Evolutionary conservation across 495 filamentous ascomycete species (phyloP).

Genomic region (Haplographium delicatum): DNA sequence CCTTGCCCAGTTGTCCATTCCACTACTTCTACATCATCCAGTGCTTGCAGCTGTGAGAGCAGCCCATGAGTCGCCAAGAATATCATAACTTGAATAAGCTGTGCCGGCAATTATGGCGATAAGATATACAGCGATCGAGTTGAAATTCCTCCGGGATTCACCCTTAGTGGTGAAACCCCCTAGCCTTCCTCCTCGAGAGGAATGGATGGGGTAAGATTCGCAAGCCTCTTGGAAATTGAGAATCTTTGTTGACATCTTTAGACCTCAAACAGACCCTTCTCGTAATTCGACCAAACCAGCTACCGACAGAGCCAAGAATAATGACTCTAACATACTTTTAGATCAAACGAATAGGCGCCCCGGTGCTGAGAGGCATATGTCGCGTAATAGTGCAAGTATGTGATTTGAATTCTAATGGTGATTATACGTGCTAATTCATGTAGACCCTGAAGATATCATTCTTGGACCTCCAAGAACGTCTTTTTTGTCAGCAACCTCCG

Average conservation of each 20-base stretch:
- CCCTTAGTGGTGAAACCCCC: slow-evolving; percentile 80
- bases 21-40: too few relatives aligned
- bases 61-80: slow-evolving; percentile 12
- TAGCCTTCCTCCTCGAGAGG: slow-evolving; percentile 78
- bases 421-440: slow-evolving; percentile 12
- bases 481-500: slow-evolving; percentile 74
- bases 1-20: too few relatives aligned
- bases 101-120: slow-evolving; percentile 37
- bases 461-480: slow-evolving; percentile 83
- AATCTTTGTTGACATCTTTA: slow-evolving; percentile 20
- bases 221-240: slow-evolving; percentile 6
- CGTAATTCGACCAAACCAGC: slow-evolving; percentile 30
- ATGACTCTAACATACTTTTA: slow-evolving; percentile 35
- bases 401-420: too few relatives aligned
- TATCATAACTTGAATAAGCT: background rate
- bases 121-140: slow-evolving; percentile 75
- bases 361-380: slow-evolving; percentile 31
- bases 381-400: slow-evolving; percentile 51
- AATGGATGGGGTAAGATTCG: slow-evolving; percentile 94
- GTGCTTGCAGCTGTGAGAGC: background rate
- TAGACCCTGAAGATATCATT: slow-evolving; percentile 73
- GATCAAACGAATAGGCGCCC: slow-evolving; percentile 53
- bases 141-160: slow-evolving; percentile 72
- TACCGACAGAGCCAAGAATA: slow-evolving; percentile 32
- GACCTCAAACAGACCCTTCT: slow-evolving; percentile 22